Conservation (phyloP, 768 basidiomycete genomes). For the Leucogyrophana mollusca region DNA sequence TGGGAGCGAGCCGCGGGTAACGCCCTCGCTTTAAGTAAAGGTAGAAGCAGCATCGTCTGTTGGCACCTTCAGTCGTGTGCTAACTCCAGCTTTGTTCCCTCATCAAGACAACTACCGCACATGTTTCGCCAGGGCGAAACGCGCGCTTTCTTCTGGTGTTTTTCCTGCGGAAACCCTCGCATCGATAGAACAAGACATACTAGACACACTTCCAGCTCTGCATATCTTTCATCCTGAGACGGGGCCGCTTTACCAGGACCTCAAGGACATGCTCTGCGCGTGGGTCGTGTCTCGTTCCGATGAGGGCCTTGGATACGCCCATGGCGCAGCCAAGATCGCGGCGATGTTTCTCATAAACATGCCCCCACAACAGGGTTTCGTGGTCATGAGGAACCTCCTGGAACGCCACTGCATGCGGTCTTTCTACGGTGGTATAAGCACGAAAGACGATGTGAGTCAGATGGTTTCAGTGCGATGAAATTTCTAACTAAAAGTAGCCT, state of each 20-base stretch:
- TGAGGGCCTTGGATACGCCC: conserved; percentile 74
- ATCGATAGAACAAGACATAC: conserved; percentile 73
- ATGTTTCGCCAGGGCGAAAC: conserved; percentile 72
- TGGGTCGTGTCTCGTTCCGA: conserved; percentile 88
- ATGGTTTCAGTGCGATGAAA: conserved; percentile 12
- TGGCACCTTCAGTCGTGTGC: neutral
- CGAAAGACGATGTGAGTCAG: conserved; percentile 75
- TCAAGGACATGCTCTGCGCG: conserved; percentile 82
- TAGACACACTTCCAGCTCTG: conserved; percentile 67
- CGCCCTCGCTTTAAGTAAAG: conserved; percentile 77
- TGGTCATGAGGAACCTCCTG: conserved; percentile 82
- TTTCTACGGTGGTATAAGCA: conserved; percentile 71
- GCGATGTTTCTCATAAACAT: conserved; percentile 88
- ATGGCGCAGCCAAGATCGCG: conserved; percentile 70
- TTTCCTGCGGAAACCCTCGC: conserved; percentile 65
- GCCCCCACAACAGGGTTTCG: conserved; percentile 70
- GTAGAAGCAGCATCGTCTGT: conserved; percentile 33
- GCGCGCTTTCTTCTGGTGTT: conserved; percentile 58
- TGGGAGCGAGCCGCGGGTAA: conserved; percentile 91
- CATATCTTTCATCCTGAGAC: conserved; percentile 77
- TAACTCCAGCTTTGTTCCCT: conserved; percentile 3
- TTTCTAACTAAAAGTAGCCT: conserved; percentile 23
- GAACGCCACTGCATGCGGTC: conserved; percentile 83
- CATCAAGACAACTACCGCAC: conserved; percentile 66
- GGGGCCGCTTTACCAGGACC: conserved; percentile 79